These are phyloP conservation scores for Coelastrella sp. DNA, from an alignment of 139 green algal genomes.

Conservation along the genomic window DNA sequence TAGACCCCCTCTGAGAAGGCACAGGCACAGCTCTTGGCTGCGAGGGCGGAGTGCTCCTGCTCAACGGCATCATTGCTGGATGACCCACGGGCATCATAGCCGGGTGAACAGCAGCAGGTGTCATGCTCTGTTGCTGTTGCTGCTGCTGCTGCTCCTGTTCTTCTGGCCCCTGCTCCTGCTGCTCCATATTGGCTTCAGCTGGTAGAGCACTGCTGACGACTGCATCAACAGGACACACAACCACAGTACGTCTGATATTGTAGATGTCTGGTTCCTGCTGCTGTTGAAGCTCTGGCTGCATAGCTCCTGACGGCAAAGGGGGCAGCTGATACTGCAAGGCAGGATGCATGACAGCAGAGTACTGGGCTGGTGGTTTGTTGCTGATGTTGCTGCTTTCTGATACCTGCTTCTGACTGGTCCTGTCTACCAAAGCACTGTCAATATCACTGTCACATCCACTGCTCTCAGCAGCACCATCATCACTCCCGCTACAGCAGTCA, in stretches of 20 bases:
- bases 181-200: not conserved
- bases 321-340: slow-evolving; percentile 19
- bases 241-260: not conserved
- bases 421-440: no score
- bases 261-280: not conserved
- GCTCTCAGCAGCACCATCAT: no score
- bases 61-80: slow-evolving; percentile 13
- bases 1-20: not conserved
- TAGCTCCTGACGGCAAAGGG: not conserved
- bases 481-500: slow-evolving; percentile 21
- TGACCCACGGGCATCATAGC: slow-evolving; percentile 48
- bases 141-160: not conserved
- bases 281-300: not conserved
- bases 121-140: not conserved
- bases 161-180: not conserved
- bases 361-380: not conserved
- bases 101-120: slow-evolving; percentile 24
- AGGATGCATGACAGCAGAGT: slow-evolving; percentile 7
- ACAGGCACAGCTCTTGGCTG: not conserved
- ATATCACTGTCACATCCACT: slow-evolving; percentile 1
- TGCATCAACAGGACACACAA: not conserved
- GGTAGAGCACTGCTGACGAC: not conserved
- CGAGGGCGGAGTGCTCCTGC: not conserved
- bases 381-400: not conserved
- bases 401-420: not conserved